A percentile compares a stretch with the other conserved stretches of the same genome.
Conservation (phyloP, 2,329 filamentous ascomycete species). For the Monosporascus sp. region DNA sequence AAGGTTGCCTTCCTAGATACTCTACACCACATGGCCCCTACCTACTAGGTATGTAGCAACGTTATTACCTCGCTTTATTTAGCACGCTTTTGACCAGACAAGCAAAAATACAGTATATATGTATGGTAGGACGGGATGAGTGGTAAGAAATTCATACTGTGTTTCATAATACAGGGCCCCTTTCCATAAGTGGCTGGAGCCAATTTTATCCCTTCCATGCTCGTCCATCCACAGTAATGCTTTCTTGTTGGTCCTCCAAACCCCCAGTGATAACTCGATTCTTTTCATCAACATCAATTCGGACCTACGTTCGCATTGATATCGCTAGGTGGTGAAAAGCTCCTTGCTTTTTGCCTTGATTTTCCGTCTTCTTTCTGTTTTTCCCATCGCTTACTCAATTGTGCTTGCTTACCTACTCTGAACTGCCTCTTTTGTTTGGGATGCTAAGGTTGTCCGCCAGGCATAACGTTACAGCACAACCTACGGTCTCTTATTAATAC, state of each 20-base stretch:
- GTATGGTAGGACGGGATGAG: neutral
- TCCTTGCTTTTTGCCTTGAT: neutral
- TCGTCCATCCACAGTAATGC: too few relatives aligned
- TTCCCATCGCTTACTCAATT: neutral
- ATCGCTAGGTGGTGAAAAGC: neutral
- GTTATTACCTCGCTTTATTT: too few relatives aligned
- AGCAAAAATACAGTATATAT: neutral
- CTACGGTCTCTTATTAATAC: too few relatives aligned
- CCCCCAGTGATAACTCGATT: neutral
- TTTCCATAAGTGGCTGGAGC: neutral
- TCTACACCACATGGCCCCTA: too few relatives aligned
- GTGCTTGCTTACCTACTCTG: neutral
- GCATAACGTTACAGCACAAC: too few relatives aligned
- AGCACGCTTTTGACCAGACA: neutral
- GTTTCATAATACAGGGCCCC: neutral
- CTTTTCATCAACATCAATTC: neutral
- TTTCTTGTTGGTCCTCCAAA: too few relatives aligned
- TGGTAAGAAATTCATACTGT: neutral
- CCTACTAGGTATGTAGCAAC: too few relatives aligned
- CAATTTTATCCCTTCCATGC: neutral
- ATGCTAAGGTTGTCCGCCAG: neutral
- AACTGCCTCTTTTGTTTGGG: neutral
- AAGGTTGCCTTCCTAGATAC: too few relatives aligned
- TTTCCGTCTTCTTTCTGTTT: neutral
- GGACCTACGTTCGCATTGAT: neutral